Conservation (phyloP, 495 filamentous ascomycete genomes). For the Rhypophila decipiens region DNA sequence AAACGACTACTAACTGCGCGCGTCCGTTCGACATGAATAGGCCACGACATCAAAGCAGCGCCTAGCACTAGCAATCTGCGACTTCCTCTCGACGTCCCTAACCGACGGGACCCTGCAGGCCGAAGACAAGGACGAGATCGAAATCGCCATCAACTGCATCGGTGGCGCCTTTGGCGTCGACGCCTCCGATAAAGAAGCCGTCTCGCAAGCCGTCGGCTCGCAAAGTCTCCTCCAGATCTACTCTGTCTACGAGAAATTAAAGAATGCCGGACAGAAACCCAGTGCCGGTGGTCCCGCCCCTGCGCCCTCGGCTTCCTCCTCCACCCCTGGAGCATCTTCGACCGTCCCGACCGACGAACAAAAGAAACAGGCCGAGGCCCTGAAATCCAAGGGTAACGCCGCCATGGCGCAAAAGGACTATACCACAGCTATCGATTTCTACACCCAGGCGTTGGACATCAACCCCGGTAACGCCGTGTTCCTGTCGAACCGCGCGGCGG, state of each 20-base stretch:
- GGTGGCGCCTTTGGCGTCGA: conserved; percentile 91
- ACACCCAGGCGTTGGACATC: conserved; percentile 75
- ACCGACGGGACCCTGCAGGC: conserved; percentile 80
- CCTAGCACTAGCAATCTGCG: conserved; percentile 92
- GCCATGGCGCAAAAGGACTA: conserved; percentile 94
- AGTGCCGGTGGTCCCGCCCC: conserved; percentile 22
- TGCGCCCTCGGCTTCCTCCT: conserved; percentile 17
- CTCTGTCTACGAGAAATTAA: conserved; percentile 91
- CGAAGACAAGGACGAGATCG: conserved; percentile 87
- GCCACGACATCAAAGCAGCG: conserved; percentile 78
- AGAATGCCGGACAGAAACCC: conserved; percentile 28
- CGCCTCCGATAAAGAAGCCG: conserved; percentile 64
- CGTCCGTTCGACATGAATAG: conserved; percentile 14
- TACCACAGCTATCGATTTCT: conserved; percentile 67
- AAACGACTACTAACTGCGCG: background rate
- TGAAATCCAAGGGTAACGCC: conserved; percentile 89
- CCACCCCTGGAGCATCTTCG: conserved; percentile 11
- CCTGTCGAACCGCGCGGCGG: conserved; percentile 94
- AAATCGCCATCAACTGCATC: conserved; percentile 89
- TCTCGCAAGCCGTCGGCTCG: conserved; percentile 68
- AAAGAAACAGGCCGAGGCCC: conserved; percentile 69
- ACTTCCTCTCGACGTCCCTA: conserved; percentile 80
- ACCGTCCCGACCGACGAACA: conserved; percentile 43
- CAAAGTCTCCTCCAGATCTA: conserved; percentile 89
- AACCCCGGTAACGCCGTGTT: conserved; percentile 88